Conservation (phyloP, 331 rosid species). For the Pyracantha coccinea region DNA sequence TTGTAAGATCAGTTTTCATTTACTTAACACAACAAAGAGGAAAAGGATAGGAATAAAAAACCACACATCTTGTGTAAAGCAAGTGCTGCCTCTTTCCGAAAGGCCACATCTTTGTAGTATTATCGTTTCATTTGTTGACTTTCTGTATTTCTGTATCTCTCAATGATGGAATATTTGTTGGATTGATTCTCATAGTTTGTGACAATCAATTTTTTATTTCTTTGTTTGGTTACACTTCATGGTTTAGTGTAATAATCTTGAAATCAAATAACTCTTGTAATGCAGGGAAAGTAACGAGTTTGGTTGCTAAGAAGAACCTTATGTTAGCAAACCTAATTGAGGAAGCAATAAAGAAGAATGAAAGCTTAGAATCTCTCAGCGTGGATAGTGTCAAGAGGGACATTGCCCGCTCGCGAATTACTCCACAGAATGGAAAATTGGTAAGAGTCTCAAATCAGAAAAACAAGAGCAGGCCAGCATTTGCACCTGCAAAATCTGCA, state of each 20-base stretch:
- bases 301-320: constrained; percentile 62
- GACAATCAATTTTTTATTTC: background rate
- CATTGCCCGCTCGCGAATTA: constrained; percentile 47
- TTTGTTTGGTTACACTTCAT: background rate
- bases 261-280: background rate
- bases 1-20: background rate
- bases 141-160: background rate
- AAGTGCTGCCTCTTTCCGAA: background rate
- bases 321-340: constrained; percentile 64
- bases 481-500: constrained; percentile 17
- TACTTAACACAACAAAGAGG: background rate
- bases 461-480: constrained; percentile 11
- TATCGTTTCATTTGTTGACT: background rate
- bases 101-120: background rate
- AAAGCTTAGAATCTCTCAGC: constrained; percentile 80
- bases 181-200: background rate
- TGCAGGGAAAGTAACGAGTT: constrained; percentile 93
- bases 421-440: constrained; percentile 42
- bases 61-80: background rate
- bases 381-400: constrained; percentile 60
- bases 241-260: background rate
- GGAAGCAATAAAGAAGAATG: constrained; percentile 81
- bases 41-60: background rate
- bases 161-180: background rate
- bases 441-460: constrained; percentile 36